Evolutionary conservation across 805 yeast species (phyloP).

Genomic region (Saturnispora hagleri): DNA sequence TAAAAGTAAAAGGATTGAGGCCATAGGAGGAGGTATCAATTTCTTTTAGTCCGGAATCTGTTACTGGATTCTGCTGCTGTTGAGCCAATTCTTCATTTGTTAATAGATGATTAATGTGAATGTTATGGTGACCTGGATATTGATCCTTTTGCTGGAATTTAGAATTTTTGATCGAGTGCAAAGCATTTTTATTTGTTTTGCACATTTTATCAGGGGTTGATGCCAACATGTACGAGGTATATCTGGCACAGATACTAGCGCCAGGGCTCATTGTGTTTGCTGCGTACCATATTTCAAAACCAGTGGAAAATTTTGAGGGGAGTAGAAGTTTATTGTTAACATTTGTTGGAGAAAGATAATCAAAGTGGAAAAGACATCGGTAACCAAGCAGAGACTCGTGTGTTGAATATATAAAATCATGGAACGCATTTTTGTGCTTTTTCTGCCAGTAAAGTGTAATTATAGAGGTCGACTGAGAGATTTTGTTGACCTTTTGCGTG

Average conservation of each 20-base stretch:
- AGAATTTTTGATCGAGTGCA: background rate
- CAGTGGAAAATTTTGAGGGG: slow-evolving; percentile 50
- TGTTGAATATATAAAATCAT: slow-evolving; percentile 73
- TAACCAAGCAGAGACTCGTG: slow-evolving; percentile 79
- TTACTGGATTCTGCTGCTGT: background rate
- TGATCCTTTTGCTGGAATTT: background rate
- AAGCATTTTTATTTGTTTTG: background rate
- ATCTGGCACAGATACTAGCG: slow-evolving; percentile 72
- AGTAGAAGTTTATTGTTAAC: slow-evolving; percentile 8
- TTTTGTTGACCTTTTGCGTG: slow-evolving; percentile 31
- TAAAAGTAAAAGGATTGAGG: slow-evolving; percentile 71
- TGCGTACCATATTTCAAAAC: slow-evolving; percentile 87
- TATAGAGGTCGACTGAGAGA: slow-evolving; percentile 30
- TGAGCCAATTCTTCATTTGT: slow-evolving; percentile 6
- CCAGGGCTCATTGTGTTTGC: slow-evolving; percentile 82
- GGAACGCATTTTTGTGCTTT: slow-evolving; percentile 50
- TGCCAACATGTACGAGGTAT: slow-evolving; percentile 52
- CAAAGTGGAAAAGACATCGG: slow-evolving; percentile 65
- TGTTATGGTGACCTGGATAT: slow-evolving; percentile 2
- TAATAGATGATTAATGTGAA: slow-evolving; percentile 3
- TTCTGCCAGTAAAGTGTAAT: slow-evolving; percentile 66
- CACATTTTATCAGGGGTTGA: background rate
- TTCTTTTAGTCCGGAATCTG: background rate
- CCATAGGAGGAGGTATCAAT: slow-evolving; percentile 15
- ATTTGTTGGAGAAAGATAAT: slow-evolving; percentile 16